Base-by-base conservation (phyloP, 2,329 filamentous ascomycete species). In the Tricladium varicosporioides region DNA sequence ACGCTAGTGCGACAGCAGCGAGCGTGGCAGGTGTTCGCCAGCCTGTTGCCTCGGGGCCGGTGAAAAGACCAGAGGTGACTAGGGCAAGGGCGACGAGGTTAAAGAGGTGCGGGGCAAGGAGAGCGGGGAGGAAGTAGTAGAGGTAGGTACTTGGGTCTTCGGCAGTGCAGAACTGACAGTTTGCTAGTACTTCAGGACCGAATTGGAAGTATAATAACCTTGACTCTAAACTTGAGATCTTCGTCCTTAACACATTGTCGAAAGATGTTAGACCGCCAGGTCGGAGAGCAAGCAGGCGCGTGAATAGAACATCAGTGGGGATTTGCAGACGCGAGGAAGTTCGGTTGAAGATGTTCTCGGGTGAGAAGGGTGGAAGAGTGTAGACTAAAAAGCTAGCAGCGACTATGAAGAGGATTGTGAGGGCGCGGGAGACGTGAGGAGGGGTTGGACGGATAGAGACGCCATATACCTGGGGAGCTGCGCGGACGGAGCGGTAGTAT, bases 291-390 rank as follows among this genome's bases (percentile, higher is more conserved):
- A 80, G 73, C 9, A 97, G 80, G 14, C 93, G 89, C 58, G 82
- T 84, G 73, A 96, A 94, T 59, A 97, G 80, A 33, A 95, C 86
- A 69, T 93, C 89, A 44, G 84, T 87, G n/a, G 91, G 86, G 44
- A 89, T 93, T 67, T 92, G 89, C 15, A 97, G 84, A 33, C 92
- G 89, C 51, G 91, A 94, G 56, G 85, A 79, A 1, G 93, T 97
- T 15, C 78, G 73, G 31, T 73, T 69, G 78, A 97, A 96, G 72
- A 97, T 77, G 74, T 97, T 97, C 70, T 91, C 85, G 4, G 89
- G 88, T 5, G 83, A 77, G 68, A 91, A 86, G 57, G 75, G 62
- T 0, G 91, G 86, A 0, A 93, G 75, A 14, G 88, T 86, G 57
- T 84, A 80, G 57, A 86, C 66, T 51, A 89, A 72, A 71, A 83